A percentile compares a stretch with the other conserved stretches of the same genome.
phyloP scores from a whole-genome alignment of 148 eudicot species.

The Gaultheria prostrata region DNA sequence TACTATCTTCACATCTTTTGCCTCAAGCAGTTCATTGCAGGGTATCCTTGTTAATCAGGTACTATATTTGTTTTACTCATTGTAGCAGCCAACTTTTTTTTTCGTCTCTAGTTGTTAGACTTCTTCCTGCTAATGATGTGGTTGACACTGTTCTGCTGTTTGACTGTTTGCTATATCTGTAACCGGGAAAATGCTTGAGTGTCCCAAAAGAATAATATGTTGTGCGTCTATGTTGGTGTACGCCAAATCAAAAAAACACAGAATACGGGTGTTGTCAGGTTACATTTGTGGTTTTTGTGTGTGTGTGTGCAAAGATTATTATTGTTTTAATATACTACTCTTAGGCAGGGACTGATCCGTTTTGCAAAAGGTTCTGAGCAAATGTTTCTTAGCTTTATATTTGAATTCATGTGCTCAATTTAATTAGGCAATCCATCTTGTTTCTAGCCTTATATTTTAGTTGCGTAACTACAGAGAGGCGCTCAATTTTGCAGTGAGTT shows the following conservation, averaged over 20 bases:
- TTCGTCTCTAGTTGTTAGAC: background rate
- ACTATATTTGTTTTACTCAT: background rate
- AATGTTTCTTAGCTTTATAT: background rate
- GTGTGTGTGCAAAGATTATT: background rate
- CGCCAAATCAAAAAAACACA: background rate
- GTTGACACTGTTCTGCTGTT: background rate
- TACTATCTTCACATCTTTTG: conserved; percentile 22
- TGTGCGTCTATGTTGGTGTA: background rate
- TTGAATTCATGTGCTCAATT: background rate
- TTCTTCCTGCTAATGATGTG: background rate
- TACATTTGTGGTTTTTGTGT: background rate
- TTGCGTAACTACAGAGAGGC: background rate
- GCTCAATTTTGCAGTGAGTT: background rate
- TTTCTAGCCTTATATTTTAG: background rate
- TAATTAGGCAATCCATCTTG: background rate
- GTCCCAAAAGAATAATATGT: background rate
- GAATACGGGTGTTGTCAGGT: background rate
- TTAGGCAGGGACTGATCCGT: background rate
- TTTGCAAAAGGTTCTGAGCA: background rate
- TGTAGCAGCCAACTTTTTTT: too few relatives aligned
- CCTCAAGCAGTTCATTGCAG: conserved; percentile 34
- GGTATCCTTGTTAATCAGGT: conserved; percentile 59
- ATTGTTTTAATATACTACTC: background rate
- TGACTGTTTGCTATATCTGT: background rate
- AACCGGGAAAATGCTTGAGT: background rate